phyloP scores from a whole-genome alignment of 164 flowering plant genomes.

The Aristolochia contorta region DNA sequence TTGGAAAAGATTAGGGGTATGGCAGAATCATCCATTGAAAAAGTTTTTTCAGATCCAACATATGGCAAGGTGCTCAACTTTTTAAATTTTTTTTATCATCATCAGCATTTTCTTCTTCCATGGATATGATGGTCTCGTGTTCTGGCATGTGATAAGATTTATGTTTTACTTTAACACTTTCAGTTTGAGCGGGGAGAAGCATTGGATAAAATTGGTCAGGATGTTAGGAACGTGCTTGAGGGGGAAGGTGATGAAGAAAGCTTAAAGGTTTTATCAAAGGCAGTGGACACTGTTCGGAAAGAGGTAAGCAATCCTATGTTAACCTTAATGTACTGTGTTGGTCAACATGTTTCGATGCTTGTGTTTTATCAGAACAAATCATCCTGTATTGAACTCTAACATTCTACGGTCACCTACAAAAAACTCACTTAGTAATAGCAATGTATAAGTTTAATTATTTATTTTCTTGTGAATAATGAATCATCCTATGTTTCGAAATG shows the following conservation, averaged over 20 bases:
- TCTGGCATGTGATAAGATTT: conserved; percentile 1
- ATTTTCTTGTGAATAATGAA: no score
- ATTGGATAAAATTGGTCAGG: conserved; percentile 70
- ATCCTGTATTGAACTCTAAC: no score
- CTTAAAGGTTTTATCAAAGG: conserved; percentile 67
- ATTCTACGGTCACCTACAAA: no score
- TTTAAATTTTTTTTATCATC: conserved; percentile 1
- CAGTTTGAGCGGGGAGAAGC: conserved; percentile 99
- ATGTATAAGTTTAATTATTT: no score
- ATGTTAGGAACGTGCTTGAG: conserved; percentile 58
- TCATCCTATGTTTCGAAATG: no score
- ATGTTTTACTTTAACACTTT: no score
- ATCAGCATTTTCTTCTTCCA: not conserved
- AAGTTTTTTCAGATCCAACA: conserved; percentile 80
- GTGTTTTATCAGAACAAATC: no score
- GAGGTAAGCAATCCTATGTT: conserved; percentile 32
- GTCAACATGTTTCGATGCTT: not conserved
- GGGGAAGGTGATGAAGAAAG: conserved; percentile 92
- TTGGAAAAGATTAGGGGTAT: conserved; percentile 56
- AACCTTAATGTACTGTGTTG: not conserved
- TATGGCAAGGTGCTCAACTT: conserved; percentile 77
- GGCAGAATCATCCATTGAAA: conserved; percentile 60
- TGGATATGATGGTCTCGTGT: not conserved
- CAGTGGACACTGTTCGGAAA: conserved; percentile 84
- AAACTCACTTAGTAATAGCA: no score